Conservation (phyloP, 108 stramenopile species). For the Schizochytrium sp. region DNA sequence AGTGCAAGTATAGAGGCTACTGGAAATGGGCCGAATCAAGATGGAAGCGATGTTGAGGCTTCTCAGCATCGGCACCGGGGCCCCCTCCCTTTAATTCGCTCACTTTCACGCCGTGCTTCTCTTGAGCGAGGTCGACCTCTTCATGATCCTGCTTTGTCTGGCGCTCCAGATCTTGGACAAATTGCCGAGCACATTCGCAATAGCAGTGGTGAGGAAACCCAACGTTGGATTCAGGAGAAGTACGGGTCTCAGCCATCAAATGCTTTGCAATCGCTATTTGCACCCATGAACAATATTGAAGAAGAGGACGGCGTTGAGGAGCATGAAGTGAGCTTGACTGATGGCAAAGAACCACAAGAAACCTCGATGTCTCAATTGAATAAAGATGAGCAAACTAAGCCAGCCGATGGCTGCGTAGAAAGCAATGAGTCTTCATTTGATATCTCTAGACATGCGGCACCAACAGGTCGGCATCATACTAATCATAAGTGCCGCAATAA, state of each 20-base stretch:
- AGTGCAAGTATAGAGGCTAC: too few relatives aligned
- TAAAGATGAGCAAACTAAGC: background rate
- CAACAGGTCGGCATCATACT: too few relatives aligned
- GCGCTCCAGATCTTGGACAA: background rate
- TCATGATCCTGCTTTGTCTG: background rate
- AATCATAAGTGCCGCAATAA: background rate
- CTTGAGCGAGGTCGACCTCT: constrained; percentile 38
- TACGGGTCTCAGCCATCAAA: background rate
- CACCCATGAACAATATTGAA: constrained; percentile 66
- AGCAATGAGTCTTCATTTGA: background rate
- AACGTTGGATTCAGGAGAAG: background rate
- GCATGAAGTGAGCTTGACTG: constrained; percentile 19
- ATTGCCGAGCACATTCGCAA: constrained; percentile 4
- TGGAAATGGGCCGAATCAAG: background rate
- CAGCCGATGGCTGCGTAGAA: background rate
- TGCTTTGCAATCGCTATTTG: constrained; percentile 26
- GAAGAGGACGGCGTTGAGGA: constrained; percentile 66
- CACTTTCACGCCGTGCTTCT: background rate
- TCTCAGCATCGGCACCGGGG: background rate
- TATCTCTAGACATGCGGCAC: too few relatives aligned
- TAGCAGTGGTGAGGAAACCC: background rate
- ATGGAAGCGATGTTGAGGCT: background rate
- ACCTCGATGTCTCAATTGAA: background rate
- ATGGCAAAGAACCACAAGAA: too few relatives aligned
- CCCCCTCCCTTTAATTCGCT: constrained; percentile 26